Conservation (phyloP, 192 early-diverging fungal genomes). For the Funneliformis mosseae region DNA sequence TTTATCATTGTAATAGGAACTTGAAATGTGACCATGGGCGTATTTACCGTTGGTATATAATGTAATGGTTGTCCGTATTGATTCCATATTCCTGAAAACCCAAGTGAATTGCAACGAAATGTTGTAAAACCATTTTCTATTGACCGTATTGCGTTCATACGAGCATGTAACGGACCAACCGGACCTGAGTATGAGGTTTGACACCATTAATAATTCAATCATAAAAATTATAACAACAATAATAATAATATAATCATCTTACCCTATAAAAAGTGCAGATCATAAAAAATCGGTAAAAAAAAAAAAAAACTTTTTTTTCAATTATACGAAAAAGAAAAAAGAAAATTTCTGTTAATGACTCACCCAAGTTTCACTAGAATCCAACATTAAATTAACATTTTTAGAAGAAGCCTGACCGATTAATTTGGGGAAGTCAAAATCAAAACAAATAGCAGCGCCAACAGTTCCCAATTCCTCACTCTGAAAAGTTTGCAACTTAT, state of each 20-base stretch:
- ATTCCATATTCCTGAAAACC: constrained; percentile 46
- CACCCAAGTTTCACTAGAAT: constrained; percentile 54
- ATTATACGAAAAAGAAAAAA: background rate
- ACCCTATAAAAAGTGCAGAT: background rate
- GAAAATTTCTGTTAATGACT: background rate
- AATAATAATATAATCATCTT: background rate
- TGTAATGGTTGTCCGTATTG: constrained; percentile 41
- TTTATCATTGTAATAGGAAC: constrained; percentile 52
- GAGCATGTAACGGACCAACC: constrained; percentile 43
- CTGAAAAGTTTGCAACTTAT: constrained; percentile 40
- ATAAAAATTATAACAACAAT: background rate
- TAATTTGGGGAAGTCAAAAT: constrained; percentile 48
- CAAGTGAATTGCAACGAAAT: constrained; percentile 48
- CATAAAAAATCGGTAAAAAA: background rate
- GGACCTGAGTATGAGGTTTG: constrained; percentile 36
- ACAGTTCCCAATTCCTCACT: constrained; percentile 45
- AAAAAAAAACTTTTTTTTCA: background rate
- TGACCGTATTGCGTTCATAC: constrained; percentile 43
- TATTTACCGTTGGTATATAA: constrained; percentile 51
- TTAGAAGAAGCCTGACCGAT: constrained; percentile 48
- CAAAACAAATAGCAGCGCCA: constrained; percentile 51
- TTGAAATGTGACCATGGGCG: constrained; percentile 11
- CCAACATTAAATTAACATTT: constrained; percentile 48
- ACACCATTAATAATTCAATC: background rate
- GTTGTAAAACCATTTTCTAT: constrained; percentile 51